Evolutionary conservation across 495 filamentous ascomycete species (phyloP).

Genomic region (Aspergillus baeticus): DNA sequence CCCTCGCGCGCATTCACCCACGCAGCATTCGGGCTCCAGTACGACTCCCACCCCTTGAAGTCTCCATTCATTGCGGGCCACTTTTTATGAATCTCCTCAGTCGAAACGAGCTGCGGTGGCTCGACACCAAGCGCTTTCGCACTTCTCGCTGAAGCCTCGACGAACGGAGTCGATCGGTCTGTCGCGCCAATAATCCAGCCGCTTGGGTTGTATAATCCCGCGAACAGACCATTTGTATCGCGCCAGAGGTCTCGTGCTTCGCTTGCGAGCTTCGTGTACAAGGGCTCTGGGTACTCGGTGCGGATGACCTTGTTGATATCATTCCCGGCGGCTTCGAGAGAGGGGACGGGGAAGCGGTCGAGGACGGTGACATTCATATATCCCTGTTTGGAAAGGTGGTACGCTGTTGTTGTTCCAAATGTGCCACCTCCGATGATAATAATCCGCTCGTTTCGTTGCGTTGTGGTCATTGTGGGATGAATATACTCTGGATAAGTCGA

Average conservation of each 20-base stretch:
- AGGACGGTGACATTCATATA: conserved; percentile 26
- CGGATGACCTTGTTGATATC: conserved; percentile 35
- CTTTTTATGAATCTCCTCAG: conserved; percentile 19
- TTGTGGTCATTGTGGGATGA: background rate
- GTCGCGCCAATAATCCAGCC: conserved; percentile 30
- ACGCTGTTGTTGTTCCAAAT: conserved; percentile 41
- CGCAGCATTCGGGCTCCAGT: conserved; percentile 32
- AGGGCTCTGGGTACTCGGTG: conserved; percentile 28
- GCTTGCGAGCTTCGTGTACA: conserved; percentile 24
- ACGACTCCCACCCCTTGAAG: conserved; percentile 19
- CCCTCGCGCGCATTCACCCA: conserved; percentile 27
- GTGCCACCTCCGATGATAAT: conserved; percentile 39
- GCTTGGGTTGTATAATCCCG: conserved; percentile 29
- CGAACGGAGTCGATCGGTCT: conserved; percentile 23
- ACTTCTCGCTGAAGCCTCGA: conserved; percentile 26
- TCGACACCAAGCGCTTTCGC: conserved; percentile 19
- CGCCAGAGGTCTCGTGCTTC: conserved; percentile 23
- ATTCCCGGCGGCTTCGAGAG: conserved; percentile 23
- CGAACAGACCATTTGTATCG: conserved; percentile 21
- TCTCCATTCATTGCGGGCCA: conserved; percentile 18
- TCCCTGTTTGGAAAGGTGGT: conserved; percentile 32
- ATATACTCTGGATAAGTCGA: no score
- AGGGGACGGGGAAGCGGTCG: conserved; percentile 33
- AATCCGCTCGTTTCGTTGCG: conserved; percentile 10
- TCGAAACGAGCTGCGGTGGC: conserved; percentile 18